Percentiles rank a stretch among this genome's conserved stretches.
Evolutionary conservation across 164 flowering plant species (phyloP).

Genomic region (Kingdonia uniflora): DNA sequence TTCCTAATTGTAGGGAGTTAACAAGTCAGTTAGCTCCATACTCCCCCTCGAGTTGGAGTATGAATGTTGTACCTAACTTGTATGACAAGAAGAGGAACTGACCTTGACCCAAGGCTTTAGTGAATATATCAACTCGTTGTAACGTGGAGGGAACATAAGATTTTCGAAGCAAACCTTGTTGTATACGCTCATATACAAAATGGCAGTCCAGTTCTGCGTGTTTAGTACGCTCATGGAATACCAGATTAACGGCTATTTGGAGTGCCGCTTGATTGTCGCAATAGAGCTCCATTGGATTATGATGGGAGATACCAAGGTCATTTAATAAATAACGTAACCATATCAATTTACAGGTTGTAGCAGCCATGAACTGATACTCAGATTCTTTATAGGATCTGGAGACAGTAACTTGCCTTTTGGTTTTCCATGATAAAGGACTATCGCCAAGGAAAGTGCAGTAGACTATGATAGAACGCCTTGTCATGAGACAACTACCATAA

Average conservation of each 20-base stretch:
- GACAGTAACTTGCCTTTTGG: neutral
- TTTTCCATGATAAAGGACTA: neutral
- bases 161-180: too few relatives aligned
- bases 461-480: neutral
- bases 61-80: too few relatives aligned
- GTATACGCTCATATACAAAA: neutral
- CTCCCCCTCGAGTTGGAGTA: too few relatives aligned
- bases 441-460: neutral
- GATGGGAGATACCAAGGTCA: neutral
- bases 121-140: too few relatives aligned
- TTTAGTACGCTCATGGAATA: neutral
- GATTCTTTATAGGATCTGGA: neutral
- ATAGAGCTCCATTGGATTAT: neutral
- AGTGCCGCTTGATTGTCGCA: neutral
- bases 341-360: neutral
- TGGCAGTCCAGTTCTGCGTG: neutral
- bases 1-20: too few relatives aligned
- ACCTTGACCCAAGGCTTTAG: too few relatives aligned
- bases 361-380: too few relatives aligned
- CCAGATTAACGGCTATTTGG: neutral
- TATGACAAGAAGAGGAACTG: too few relatives aligned
- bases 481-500: neutral
- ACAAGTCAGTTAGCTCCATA: too few relatives aligned
- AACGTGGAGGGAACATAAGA: too few relatives aligned
- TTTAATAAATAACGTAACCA: neutral